A percentile compares a stretch with the other conserved stretches of the same genome.
These are phyloP conservation scores for Cadophora sp. DNA, from an alignment of 2,329 filamentous ascomycete genomes.

Conservation along the genomic window DNA sequence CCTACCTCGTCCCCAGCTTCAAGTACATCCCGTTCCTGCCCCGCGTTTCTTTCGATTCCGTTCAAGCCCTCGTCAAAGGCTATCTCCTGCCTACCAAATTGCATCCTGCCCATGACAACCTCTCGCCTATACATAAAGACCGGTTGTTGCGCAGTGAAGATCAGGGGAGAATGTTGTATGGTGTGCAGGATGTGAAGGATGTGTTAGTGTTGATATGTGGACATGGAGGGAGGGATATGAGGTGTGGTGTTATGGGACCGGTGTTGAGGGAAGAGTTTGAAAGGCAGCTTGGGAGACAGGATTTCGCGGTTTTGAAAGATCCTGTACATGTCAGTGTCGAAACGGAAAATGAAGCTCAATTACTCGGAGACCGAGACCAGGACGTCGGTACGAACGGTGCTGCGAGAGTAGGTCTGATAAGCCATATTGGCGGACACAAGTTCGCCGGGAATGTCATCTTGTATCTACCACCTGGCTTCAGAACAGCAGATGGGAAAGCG, in stretches of 20 bases:
- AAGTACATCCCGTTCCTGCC: conserved; percentile 78
- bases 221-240: conserved; percentile 79
- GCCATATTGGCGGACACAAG: conserved; percentile 85
- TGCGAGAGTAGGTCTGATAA: conserved; percentile 73
- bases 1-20: conserved; percentile 83
- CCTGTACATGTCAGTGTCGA: conserved; percentile 43
- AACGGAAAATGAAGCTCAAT: conserved; percentile 1
- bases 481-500: conserved; percentile 47
- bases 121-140: conserved; percentile 65
- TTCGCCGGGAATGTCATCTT: conserved; percentile 86
- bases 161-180: conserved; percentile 57
- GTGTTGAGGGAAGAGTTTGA: conserved; percentile 75
- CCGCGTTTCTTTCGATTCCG: conserved; percentile 61
- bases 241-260: conserved; percentile 84
- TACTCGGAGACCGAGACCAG: conserved; percentile 42
- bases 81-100: conserved; percentile 69
- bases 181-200: conserved; percentile 68
- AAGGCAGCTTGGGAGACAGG: conserved; percentile 57
- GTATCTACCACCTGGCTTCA: conserved; percentile 69
- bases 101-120: conserved; percentile 62
- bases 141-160: conserved; percentile 57
- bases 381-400: not conserved
- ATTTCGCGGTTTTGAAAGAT: conserved; percentile 55
- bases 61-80: conserved; percentile 65
- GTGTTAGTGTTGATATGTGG: conserved; percentile 87